Percentiles rank a stretch among this genome's conserved stretches.
Evolutionary conservation across 1,139 yeast genomes (phyloP).

Genomic region (Saccharomycopsis crataegensis): DNA sequence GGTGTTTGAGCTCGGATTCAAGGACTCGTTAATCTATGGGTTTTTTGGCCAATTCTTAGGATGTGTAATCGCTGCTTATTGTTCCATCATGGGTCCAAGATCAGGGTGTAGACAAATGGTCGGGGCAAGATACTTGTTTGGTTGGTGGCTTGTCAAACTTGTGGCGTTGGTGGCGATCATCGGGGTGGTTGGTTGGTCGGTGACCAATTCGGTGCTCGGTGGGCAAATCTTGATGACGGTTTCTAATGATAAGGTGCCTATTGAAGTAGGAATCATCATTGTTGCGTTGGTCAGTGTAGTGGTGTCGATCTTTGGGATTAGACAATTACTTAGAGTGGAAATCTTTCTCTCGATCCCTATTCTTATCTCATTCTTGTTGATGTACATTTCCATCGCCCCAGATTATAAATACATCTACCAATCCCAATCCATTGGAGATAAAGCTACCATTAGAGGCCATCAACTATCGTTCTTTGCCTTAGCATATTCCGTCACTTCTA

Average conservation of each 20-base stretch:
- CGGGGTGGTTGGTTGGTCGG: slow-evolving; percentile 83
- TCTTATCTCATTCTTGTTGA: slow-evolving; percentile 54
- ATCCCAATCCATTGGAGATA: slow-evolving; percentile 35
- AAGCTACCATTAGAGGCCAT: slow-evolving; percentile 46
- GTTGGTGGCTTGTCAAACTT: slow-evolving; percentile 75
- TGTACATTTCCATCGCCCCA: slow-evolving; percentile 50
- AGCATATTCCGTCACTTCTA: slow-evolving; percentile 72
- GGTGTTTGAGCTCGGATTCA: slow-evolving; percentile 58
- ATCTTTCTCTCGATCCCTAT: slow-evolving; percentile 65
- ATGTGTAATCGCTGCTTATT: slow-evolving; percentile 69
- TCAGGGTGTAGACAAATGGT: slow-evolving; percentile 88
- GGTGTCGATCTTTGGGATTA: slow-evolving; percentile 72
- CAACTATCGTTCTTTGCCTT: slow-evolving; percentile 70
- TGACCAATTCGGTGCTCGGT: slow-evolving; percentile 77
- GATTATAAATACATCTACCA: slow-evolving; percentile 27
- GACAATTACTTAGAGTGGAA: slow-evolving; percentile 61
- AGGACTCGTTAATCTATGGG: slow-evolving; percentile 54
- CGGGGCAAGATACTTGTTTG: slow-evolving; percentile 68
- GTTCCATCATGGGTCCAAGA: slow-evolving; percentile 79
- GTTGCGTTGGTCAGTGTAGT: slow-evolving; percentile 56
- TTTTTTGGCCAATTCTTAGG: slow-evolving; percentile 58
- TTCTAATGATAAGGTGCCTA: slow-evolving; percentile 54
- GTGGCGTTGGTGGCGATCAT: slow-evolving; percentile 61
- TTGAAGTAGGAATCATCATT: slow-evolving; percentile 67
- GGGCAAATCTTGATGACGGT: slow-evolving; percentile 70